Conservation (phyloP, 1,139 yeast genomes). For the Magnusiomyces magnusii region DNA sequence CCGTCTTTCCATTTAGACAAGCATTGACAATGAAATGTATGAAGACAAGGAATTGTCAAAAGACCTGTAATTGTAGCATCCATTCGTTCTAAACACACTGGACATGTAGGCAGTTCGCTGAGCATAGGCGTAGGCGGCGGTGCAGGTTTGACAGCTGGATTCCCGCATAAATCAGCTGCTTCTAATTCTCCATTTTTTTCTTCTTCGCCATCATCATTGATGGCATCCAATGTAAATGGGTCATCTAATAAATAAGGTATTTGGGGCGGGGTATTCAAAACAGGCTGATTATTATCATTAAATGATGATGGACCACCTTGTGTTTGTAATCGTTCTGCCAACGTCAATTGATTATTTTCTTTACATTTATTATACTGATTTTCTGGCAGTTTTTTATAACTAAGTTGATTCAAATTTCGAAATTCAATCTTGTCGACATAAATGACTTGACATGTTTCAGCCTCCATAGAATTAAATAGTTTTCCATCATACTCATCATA, state of each 20-base stretch:
- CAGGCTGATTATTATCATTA: too few species aligned
- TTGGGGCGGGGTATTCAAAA: background rate
- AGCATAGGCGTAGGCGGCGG: conserved; percentile 33
- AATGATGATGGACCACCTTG: background rate
- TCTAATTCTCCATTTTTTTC: background rate
- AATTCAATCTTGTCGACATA: conserved; percentile 55
- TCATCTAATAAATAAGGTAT: conserved; percentile 66
- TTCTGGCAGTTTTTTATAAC: background rate
- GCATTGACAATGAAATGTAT: conserved; percentile 88
- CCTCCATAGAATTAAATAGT: conserved; percentile 78
- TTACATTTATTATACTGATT: background rate
- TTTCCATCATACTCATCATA: conserved; percentile 63
- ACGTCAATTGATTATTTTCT: background rate
- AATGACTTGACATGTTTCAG: conserved; percentile 76
- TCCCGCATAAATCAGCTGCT: background rate
- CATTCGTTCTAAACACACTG: conserved; percentile 87
- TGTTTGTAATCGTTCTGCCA: background rate
- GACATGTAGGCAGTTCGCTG: conserved; percentile 82
- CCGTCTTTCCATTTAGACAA: conserved; percentile 86
- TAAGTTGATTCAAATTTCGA: conserved; percentile 14
- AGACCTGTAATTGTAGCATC: conserved; percentile 77
- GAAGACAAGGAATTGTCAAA: conserved; percentile 85
- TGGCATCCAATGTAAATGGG: conserved; percentile 49
- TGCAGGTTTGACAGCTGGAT: conserved; percentile 20
- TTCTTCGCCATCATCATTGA: conserved; percentile 9